Base-by-base conservation (phyloP, 768 basidiomycete species). In the Kwoniella sp. region DNA sequence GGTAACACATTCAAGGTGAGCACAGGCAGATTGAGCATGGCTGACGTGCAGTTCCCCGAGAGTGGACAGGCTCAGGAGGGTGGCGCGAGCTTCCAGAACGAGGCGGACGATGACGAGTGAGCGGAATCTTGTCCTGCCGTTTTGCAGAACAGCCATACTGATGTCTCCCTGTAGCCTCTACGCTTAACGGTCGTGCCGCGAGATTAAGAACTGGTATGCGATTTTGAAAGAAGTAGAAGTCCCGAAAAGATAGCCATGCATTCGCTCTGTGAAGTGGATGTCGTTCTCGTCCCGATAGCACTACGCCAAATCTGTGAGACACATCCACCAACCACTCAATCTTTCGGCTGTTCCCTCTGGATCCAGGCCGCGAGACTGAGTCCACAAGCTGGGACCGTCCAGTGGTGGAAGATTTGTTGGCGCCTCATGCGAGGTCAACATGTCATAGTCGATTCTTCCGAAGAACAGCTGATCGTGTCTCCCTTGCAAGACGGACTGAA, bases 1-100 rank as follows among this genome's bases (percentile, higher is more conserved):
- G 92, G 93, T 41, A 86, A 85, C 77, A 86, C 83, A 75, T 99
- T 99, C 84, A 92, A 89, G 52, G 56, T 50, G 31, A 43, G 55
- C 46, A 11, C 9, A 12, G 2, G 27, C 9, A 5, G 2, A 14
- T 34, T 3, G 22, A 17, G 20, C 32, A 15, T 11, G 10, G 47
- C 56, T 57, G 46, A 57, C 47, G 22, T 20, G 11, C 34, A 59
- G 80, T 99, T 99, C 90, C 95, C 95, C 26, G 92, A 92, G 64
- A 80, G 82, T 45, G 75, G 69, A 17, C 64, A 61, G 15, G 64
- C 60, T 8, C 71, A 60, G n/a, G 71, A 66, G 23, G 73, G 65
- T 25, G 75, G 69, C 22, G 76, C 75, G 3, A 73, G 67, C 45
- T 75, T 75, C 61, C 80, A 83, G 29, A 89, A 92, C 55, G 90